Conservation (phyloP, 2,329 filamentous ascomycete genomes). For the Aspergillus caelatus region DNA sequence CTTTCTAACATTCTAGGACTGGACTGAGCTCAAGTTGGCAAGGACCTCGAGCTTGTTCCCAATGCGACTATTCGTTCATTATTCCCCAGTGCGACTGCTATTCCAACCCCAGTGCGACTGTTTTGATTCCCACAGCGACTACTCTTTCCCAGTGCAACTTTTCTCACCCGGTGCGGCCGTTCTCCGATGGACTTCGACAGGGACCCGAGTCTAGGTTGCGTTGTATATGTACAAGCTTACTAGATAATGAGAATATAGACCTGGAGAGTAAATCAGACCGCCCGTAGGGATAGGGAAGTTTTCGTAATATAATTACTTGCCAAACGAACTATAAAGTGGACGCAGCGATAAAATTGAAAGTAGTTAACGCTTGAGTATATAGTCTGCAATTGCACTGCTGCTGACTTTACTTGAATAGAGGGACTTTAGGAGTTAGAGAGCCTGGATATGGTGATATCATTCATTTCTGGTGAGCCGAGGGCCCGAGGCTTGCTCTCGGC, state of each 20-base stretch:
- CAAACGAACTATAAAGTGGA: rapidly evolving
- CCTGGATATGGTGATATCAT: no score
- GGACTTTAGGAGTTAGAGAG: no score
- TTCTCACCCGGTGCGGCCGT: neutral
- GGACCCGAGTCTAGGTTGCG: neutral
- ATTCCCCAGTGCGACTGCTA: neutral
- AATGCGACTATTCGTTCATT: neutral
- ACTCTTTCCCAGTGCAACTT: neutral
- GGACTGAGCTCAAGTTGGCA: neutral
- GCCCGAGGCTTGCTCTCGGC: no score
- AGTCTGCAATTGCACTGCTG: neutral
- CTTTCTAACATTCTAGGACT: neutral
- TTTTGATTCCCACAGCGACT: neutral
- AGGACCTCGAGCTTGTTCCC: neutral
- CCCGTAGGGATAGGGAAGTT: neutral
- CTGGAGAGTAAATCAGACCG: neutral
- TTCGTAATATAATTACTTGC: neutral
- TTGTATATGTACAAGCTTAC: neutral
- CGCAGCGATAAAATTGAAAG: neutral
- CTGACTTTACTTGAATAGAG: no score
- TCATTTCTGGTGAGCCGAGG: no score
- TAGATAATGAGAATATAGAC: neutral
- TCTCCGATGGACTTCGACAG: neutral
- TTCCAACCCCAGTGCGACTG: neutral
- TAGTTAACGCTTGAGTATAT: neutral